Percentiles rank a stretch among this genome's conserved stretches.
Evolutionary conservation across 495 filamentous ascomycete species (phyloP).

Genomic region (Penicillium odoratum): DNA sequence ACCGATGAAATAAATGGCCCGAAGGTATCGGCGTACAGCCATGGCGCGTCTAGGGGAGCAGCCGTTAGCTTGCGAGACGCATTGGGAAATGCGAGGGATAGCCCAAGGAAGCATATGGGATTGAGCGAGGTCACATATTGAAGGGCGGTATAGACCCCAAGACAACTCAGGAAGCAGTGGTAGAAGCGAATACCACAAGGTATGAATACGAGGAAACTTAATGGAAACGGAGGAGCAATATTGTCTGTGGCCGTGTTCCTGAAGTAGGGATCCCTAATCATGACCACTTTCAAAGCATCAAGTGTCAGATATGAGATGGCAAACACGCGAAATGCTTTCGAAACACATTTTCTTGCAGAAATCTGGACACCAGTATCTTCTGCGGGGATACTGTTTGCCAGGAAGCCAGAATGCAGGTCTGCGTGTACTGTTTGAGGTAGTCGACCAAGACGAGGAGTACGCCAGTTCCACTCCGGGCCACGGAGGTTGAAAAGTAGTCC

Average conservation of each 20-base stretch:
- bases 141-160: slow-evolving; percentile 55
- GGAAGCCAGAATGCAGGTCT: slow-evolving; percentile 32
- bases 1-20: slow-evolving; percentile 57
- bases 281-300: slow-evolving; percentile 64
- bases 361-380: slow-evolving; percentile 11
- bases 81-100: slow-evolving; percentile 49
- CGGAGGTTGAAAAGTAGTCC: slow-evolving; percentile 70
- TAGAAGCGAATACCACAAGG: slow-evolving; percentile 45
- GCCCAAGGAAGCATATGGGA: slow-evolving; percentile 55
- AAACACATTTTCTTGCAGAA: slow-evolving; percentile 47
- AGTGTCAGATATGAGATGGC: slow-evolving; percentile 59
- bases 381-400: slow-evolving; percentile 3
- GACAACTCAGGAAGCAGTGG: slow-evolving; percentile 49
- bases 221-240: slow-evolving; percentile 44
- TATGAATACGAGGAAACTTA: slow-evolving; percentile 37
- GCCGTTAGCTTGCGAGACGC: slow-evolving; percentile 35
- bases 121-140: slow-evolving; percentile 54
- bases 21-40: slow-evolving; percentile 65
- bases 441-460: slow-evolving; percentile 57
- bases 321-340: slow-evolving; percentile 45
- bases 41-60: slow-evolving; percentile 55
- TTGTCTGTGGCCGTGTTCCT: slow-evolving; percentile 36
- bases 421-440: slow-evolving; percentile 52
- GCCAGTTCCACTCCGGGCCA: slow-evolving; percentile 78
- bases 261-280: slow-evolving; percentile 79